These are phyloP conservation scores for Coemansia guatemalensis DNA, from an alignment of 192 early-diverging fungal genomes.

Conservation along the genomic window DNA sequence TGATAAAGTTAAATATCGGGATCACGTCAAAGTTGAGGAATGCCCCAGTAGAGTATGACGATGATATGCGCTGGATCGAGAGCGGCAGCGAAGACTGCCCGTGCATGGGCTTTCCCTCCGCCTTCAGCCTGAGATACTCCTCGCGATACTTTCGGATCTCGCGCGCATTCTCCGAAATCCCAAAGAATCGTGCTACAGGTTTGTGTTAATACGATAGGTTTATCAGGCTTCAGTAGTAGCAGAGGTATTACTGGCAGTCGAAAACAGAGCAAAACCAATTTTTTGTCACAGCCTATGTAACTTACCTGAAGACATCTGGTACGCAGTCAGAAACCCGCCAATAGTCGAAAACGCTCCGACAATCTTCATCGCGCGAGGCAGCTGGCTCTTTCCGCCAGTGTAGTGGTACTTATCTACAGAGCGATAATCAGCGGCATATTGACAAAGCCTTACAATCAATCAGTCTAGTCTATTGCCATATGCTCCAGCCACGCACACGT, in stretches of 20 bases:
- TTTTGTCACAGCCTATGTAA: neutral
- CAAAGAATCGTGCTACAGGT: conserved; percentile 79
- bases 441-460: too few species aligned
- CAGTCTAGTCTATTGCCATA: too few species aligned
- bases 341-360: conserved; percentile 56
- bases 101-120: conserved; percentile 68
- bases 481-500: too few species aligned
- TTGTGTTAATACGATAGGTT: neutral
- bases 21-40: conserved; percentile 66
- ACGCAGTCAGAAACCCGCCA: conserved; percentile 79
- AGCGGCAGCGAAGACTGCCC: conserved; percentile 59
- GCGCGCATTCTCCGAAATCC: conserved; percentile 80
- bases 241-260: neutral
- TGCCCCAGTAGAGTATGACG: conserved; percentile 66
- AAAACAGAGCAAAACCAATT: too few species aligned
- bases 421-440: neutral
- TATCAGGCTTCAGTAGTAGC: neutral
- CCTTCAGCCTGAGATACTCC: conserved; percentile 63
- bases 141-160: conserved; percentile 70
- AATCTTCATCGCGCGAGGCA: conserved; percentile 57
- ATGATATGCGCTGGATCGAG: conserved; percentile 60
- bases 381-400: conserved; percentile 41
- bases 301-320: conserved; percentile 51
- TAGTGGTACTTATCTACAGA: conserved; percentile 57
- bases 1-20: conserved; percentile 78